These are phyloP conservation scores for Tetrastigma voinierianum DNA, from an alignment of 164 flowering plant genomes.

Conservation along the genomic window DNA sequence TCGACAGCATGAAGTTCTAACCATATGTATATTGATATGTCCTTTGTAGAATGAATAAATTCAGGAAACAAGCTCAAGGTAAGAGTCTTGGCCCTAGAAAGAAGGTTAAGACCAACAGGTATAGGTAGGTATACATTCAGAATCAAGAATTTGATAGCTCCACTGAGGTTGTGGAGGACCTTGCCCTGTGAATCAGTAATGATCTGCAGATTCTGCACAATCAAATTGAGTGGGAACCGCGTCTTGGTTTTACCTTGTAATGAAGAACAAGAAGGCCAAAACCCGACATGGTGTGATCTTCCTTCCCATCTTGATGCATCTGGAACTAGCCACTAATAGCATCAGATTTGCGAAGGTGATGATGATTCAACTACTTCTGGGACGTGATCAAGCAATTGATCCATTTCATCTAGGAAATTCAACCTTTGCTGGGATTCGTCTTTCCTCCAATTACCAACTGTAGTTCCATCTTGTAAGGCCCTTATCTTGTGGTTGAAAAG, in stretches of 20 bases:
- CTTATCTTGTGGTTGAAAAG: conserved; percentile 49
- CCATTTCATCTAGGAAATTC: conserved; percentile 81
- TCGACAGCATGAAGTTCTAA: too few relatives aligned
- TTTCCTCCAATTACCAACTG: conserved; percentile 83
- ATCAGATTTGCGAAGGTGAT: conserved; percentile 21
- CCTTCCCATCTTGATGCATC: neutral
- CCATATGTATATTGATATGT: too few relatives aligned
- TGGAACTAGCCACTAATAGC: conserved; percentile 26
- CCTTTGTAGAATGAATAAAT: too few relatives aligned
- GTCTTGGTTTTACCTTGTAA: neutral
- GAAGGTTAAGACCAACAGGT: too few relatives aligned
- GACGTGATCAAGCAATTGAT: conserved; percentile 70
- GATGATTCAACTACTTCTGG: conserved; percentile 72
- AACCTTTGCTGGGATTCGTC: conserved; percentile 78
- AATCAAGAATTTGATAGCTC: too few relatives aligned
- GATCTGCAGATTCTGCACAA: neutral
- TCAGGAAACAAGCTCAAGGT: too few relatives aligned
- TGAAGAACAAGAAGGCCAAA: neutral
- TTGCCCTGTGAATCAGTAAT: too few relatives aligned
- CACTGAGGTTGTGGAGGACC: too few relatives aligned
- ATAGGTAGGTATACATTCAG: too few relatives aligned
- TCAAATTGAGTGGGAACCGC: neutral
- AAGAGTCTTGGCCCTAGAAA: too few relatives aligned
- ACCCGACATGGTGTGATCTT: neutral
- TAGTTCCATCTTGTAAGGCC: conserved; percentile 96